Base-by-base conservation (phyloP, 305 asterid genomes). In the Rubia peregrina region DNA sequence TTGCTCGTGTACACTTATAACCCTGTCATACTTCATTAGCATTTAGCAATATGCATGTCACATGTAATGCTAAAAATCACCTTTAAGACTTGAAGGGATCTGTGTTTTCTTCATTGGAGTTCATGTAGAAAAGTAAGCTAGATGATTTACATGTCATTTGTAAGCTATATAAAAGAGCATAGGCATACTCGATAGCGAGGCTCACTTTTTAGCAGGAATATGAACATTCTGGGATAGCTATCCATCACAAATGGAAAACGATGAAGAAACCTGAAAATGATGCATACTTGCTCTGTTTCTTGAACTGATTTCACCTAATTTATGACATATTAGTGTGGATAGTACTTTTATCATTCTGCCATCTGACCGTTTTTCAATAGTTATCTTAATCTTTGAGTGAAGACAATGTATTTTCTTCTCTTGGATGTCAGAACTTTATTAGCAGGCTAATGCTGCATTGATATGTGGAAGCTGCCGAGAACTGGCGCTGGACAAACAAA, bases 351-450 rank as follows among this genome's bases (percentile, higher is more conserved):
- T 36, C 17, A 33, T 5, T 61, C 66, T 61, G 61, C 3, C 2
- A n/a, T 14, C 3, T 60, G 64, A 59, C 6, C 44, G 16, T 13
- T 61, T 61, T 61, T 40, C 67, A 61, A 13, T 26, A 13, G 38
- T 33, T 30, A 13, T 30, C n/a, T 4, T 61, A 5, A 12, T 4
- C 30, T 33, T 19, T 48, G 46, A 42, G 17, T 41, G 53, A 40
- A 64, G 46, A 36, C 46, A 38, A 17, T 64, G 68, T 64, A 16
- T 21, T 62, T 62, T 33, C n/a, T 40, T 64, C 68, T 38, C 68
- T 40, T 64, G n/a, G 53, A 65, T 14, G 22, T 43, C 53, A 65
- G 53, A 65, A 65, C 9, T 38, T 64, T 9, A n/a, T 19, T 21
- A 65, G 49, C 69, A 5, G 53, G 68, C 3, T 6, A 41, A 17